Percentiles rank a stretch among this genome's conserved stretches.
These are phyloP conservation scores for Letharia lupina DNA, from an alignment of 495 filamentous ascomycete species.

Conservation along the genomic window DNA sequence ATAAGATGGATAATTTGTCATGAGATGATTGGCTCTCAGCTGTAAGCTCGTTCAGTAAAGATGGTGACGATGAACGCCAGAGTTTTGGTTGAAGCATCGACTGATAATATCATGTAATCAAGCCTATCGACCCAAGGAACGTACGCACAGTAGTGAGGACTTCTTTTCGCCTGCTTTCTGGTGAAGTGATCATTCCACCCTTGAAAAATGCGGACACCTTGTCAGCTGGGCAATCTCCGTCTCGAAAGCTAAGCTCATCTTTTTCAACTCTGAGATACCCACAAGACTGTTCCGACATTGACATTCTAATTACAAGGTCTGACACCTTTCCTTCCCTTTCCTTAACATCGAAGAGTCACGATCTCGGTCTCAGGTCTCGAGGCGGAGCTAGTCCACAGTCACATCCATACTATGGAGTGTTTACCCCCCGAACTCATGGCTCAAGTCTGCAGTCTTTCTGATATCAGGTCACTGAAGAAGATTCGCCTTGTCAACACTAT, in stretches of 20 bases:
- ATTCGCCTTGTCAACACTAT: background rate
- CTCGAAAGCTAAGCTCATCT: background rate
- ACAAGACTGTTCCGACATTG: background rate
- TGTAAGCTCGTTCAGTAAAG: too few species aligned
- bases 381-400: background rate
- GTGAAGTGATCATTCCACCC: background rate
- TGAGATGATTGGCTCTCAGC: background rate
- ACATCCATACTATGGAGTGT: background rate
- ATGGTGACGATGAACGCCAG: too few species aligned
- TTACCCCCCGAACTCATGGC: background rate
- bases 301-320: background rate
- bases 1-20: background rate
- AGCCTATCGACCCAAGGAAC: background rate
- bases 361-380: background rate
- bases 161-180: background rate
- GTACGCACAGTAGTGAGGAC: too few species aligned
- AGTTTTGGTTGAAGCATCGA: background rate
- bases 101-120: too few species aligned
- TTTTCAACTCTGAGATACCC: background rate
- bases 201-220: too few species aligned
- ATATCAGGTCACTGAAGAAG: background rate
- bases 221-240: background rate
- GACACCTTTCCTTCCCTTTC: background rate
- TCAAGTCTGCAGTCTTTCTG: background rate
- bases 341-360: background rate